These are phyloP conservation scores for Annulohypoxylon stygium DNA, from an alignment of 495 filamentous ascomycete genomes.

Conservation along the genomic window DNA sequence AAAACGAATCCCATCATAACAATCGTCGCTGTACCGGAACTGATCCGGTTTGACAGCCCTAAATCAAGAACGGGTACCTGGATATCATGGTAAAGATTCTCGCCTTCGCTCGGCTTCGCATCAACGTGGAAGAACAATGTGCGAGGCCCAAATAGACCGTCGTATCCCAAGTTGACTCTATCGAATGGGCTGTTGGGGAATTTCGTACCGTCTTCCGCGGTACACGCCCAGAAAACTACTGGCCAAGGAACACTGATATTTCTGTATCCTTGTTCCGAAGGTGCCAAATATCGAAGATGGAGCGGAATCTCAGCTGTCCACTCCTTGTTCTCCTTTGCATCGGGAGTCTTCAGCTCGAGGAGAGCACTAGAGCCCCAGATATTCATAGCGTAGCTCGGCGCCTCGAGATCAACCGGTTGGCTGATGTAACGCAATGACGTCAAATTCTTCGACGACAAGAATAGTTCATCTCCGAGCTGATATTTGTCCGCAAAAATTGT, in stretches of 20 bases:
- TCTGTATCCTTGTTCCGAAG: constrained; percentile 65
- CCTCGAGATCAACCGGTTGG: constrained; percentile 92
- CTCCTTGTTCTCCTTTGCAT: constrained; percentile 43
- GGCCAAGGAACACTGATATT: constrained; percentile 74
- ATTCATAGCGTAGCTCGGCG: constrained; percentile 81
- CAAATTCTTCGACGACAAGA: constrained; percentile 82
- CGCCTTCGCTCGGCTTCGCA: constrained; percentile 61
- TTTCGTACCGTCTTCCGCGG: constrained; percentile 76
- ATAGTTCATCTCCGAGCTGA: constrained; percentile 78
- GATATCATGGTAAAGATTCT: constrained; percentile 68
- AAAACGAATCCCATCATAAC: constrained; percentile 81
- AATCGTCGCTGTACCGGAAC: constrained; percentile 75
- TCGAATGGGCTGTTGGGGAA: constrained; percentile 90
- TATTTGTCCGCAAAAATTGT: constrained; percentile 89
- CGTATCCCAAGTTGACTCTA: constrained; percentile 84
- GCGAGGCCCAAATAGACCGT: constrained; percentile 80
- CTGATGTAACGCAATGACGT: constrained; percentile 73
- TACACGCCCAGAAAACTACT: constrained; percentile 93
- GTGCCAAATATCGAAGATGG: constrained; percentile 86
- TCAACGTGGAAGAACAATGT: constrained; percentile 90
- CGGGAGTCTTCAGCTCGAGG: constrained; percentile 75
- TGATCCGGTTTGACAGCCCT: constrained; percentile 69
- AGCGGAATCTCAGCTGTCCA: constrained; percentile 87
- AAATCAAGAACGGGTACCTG: constrained; percentile 82
- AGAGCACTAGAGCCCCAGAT: constrained; percentile 87